phyloP scores from a whole-genome alignment of 257 asterid species.

The Oldenlandia corymbosa region DNA sequence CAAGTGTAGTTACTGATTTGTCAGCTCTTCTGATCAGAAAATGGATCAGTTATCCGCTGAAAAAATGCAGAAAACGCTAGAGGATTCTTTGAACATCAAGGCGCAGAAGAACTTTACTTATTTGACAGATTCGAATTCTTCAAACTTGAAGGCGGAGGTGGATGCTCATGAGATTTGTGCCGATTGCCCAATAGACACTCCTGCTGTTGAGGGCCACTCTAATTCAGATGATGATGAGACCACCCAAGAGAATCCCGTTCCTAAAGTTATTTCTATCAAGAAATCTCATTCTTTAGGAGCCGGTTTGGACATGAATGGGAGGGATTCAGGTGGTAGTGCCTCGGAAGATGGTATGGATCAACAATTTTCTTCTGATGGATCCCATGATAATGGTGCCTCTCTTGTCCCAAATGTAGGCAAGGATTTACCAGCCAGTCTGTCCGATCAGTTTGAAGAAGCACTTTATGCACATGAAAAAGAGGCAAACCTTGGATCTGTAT shows the following conservation, averaged over 20 bases:
- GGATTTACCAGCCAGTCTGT: slow-evolving; percentile 28
- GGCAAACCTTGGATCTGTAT: slow-evolving; percentile 39
- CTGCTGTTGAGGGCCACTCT: slow-evolving; percentile 43
- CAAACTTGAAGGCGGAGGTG: slow-evolving; percentile 28
- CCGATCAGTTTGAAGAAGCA: slow-evolving; percentile 45
- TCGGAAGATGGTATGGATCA: slow-evolving; percentile 55
- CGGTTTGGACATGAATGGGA: slow-evolving; percentile 53
- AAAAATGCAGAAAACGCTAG: slow-evolving; percentile 55
- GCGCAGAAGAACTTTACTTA: slow-evolving; percentile 23
- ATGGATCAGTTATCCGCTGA: slow-evolving; percentile 47
- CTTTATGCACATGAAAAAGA: slow-evolving; percentile 49
- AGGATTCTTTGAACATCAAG: slow-evolving; percentile 44
- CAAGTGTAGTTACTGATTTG: slow-evolving; percentile 13
- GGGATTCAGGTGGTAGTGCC: slow-evolving; percentile 36
- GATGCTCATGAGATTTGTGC: slow-evolving; percentile 21
- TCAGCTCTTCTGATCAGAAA: slow-evolving; percentile 44
- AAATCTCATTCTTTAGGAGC: slow-evolving; percentile 72
- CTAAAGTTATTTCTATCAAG: slow-evolving; percentile 28
- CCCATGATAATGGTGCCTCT: slow-evolving; percentile 34
- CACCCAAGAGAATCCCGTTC: slow-evolving; percentile 31
- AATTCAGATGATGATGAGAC: slow-evolving; percentile 56
- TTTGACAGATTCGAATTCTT: slow-evolving; percentile 25
- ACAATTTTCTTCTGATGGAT: slow-evolving; percentile 47
- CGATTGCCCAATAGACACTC: slow-evolving; percentile 39
- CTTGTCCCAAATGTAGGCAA: slow-evolving; percentile 32